Conservation (phyloP, 306 rosid genomes). For the Biancaea sappan region DNA sequence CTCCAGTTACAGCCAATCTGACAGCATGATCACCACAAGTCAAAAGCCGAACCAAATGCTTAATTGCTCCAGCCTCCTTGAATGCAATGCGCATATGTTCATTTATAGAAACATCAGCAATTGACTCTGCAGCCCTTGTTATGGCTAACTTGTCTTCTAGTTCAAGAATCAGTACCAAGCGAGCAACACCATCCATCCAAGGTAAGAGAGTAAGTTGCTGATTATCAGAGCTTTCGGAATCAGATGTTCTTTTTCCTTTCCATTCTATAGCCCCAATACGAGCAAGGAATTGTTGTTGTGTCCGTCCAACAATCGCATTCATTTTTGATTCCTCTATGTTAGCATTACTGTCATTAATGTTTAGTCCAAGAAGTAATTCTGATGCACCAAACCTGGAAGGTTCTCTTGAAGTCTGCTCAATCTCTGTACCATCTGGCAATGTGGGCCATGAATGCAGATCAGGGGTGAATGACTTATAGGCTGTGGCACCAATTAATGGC, state of each 20-base stretch:
- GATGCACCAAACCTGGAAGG: conserved; percentile 86
- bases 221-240: conserved; percentile 47
- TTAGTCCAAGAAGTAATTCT: conserved; percentile 77
- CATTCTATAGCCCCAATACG: conserved; percentile 78
- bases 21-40: conserved; percentile 47
- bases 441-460: conserved; percentile 61
- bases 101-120: conserved; percentile 77
- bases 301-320: conserved; percentile 69
- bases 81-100: conserved; percentile 81
- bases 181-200: conserved; percentile 90
- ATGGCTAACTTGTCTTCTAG: conserved; percentile 67
- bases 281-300: conserved; percentile 82
- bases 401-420: conserved; percentile 56
- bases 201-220: conserved; percentile 64
- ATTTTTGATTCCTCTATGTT: conserved; percentile 70
- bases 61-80: conserved; percentile 91
- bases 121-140: conserved; percentile 65
- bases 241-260: conserved; percentile 47
- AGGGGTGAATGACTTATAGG: conserved; percentile 78
- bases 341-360: conserved; percentile 54
- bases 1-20: conserved; percentile 55
- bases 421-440: conserved; percentile 82
- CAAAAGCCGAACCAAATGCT: conserved; percentile 63
- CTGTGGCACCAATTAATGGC: conserved; percentile 76
- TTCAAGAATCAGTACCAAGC: conserved; percentile 73